Conservation (phyloP, 2,329 filamentous ascomycete genomes). For the Penicillium sp. region DNA sequence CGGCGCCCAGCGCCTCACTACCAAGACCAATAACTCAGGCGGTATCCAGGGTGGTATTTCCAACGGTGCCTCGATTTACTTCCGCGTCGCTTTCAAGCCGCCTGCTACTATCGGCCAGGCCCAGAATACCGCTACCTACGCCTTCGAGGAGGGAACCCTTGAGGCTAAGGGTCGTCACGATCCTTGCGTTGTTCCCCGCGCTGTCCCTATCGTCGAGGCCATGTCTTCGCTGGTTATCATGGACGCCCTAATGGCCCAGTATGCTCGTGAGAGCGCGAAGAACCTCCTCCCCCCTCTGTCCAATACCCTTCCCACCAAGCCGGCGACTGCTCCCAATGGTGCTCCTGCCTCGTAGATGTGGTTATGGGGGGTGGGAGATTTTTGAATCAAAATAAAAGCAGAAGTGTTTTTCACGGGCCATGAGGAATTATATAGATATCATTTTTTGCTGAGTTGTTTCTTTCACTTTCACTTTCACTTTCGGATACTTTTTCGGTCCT, state of each 20-base stretch:
- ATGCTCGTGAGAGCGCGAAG: slow-evolving; percentile 60
- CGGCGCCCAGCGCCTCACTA: slow-evolving; percentile 66
- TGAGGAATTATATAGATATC: slow-evolving; percentile 15
- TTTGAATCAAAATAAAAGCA: not conserved
- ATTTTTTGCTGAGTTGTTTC: slow-evolving; percentile 1
- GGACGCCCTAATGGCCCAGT: slow-evolving; percentile 84
- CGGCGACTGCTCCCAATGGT: slow-evolving; percentile 29
- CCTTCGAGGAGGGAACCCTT: slow-evolving; percentile 73
- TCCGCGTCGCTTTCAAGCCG: slow-evolving; percentile 93
- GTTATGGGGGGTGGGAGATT: not conserved
- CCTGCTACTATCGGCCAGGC: slow-evolving; percentile 90
- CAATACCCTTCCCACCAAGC: slow-evolving; percentile 40
- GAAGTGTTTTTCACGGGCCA: slow-evolving; percentile 8
- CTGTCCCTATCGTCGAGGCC: slow-evolving; percentile 73
- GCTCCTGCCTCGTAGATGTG: slow-evolving; percentile 11
- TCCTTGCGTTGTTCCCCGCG: slow-evolving; percentile 86
- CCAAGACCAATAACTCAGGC: slow-evolving; percentile 92
- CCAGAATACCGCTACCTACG: slow-evolving; percentile 82
- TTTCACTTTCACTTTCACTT: not conserved
- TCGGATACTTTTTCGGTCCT: not conserved
- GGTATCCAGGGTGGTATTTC: slow-evolving; percentile 95
- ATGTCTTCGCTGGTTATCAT: slow-evolving; percentile 90
- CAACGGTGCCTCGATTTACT: slow-evolving; percentile 93
- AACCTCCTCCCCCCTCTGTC: slow-evolving; percentile 50
- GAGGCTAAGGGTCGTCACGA: slow-evolving; percentile 95